Evolutionary conservation across 345 rosid genomes (phyloP).

Genomic region (Salix koriyanagi): DNA sequence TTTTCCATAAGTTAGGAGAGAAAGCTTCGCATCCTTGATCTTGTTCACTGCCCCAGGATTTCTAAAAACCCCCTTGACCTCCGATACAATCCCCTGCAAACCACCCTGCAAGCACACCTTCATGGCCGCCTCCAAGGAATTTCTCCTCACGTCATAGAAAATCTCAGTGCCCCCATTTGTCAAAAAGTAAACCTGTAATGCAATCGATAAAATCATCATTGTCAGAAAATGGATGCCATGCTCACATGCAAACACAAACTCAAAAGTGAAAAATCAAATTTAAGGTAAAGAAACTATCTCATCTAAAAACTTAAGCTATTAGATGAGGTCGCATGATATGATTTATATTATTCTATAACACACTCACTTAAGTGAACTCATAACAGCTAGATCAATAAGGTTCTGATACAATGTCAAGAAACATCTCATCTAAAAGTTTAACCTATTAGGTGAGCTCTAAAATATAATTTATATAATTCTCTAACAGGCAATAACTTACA

Average conservation of each 20-base stretch:
- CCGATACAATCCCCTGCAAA: constrained; percentile 77
- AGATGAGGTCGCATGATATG: too few relatives aligned
- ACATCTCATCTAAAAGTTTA: too few relatives aligned
- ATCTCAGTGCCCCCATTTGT: constrained; percentile 60
- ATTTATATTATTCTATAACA: too few relatives aligned
- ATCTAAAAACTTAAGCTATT: too few relatives aligned
- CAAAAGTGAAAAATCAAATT: not conserved
- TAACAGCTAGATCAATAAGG: too few relatives aligned
- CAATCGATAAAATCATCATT: constrained; percentile 1
- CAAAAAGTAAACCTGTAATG: constrained; percentile 69
- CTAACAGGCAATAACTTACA: constrained; percentile 30
- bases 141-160: constrained; percentile 65
- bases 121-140: constrained; percentile 81
- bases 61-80: constrained; percentile 69
- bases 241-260: too few relatives aligned
- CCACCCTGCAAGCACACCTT: constrained; percentile 72
- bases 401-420: too few relatives aligned
- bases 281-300: too few relatives aligned
- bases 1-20: constrained; percentile 78
- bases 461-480: too few relatives aligned
- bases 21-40: constrained; percentile 80
- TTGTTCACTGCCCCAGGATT: constrained; percentile 66
- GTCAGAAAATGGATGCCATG: not conserved
- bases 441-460: too few relatives aligned
- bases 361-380: too few relatives aligned